These are phyloP conservation scores for Ogataea nakhonphanomensis DNA, from an alignment of 805 yeast species.

Conservation along the genomic window DNA sequence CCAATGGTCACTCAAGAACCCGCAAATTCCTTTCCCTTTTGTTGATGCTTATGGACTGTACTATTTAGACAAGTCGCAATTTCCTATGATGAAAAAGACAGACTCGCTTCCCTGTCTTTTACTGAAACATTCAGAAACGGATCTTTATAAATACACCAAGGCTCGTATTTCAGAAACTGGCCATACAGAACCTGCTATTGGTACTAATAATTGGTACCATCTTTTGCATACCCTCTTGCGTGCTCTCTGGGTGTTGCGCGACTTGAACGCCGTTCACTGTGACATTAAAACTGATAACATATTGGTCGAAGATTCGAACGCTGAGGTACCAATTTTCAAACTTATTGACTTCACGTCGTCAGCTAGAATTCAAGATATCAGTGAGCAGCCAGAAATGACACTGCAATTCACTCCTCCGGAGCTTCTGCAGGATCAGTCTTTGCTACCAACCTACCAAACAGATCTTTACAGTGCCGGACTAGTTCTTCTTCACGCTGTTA, in stretches of 20 bases:
- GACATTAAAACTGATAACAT: slow-evolving; percentile 48
- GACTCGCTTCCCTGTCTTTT: slow-evolving; percentile 30
- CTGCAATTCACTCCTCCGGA: slow-evolving; percentile 49
- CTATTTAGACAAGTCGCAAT: slow-evolving; percentile 23
- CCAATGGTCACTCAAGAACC: slow-evolving; percentile 12
- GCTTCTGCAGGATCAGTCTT: slow-evolving; percentile 27
- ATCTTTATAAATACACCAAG: slow-evolving; percentile 27
- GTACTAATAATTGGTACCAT: slow-evolving; percentile 31
- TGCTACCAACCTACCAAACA: slow-evolving; percentile 33
- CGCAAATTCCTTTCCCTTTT: slow-evolving; percentile 21
- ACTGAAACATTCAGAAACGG: slow-evolving; percentile 27
- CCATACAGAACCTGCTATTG: slow-evolving; percentile 18
- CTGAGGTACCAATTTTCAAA: slow-evolving; percentile 32
- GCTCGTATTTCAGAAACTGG: background rate
- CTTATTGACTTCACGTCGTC: slow-evolving; percentile 50
- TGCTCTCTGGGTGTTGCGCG: slow-evolving; percentile 26
- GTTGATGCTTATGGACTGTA: slow-evolving; percentile 29
- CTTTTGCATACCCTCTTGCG: slow-evolving; percentile 28
- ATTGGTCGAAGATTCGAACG: slow-evolving; percentile 23
- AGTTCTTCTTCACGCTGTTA: slow-evolving; percentile 41
- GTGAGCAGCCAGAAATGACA: slow-evolving; percentile 32
- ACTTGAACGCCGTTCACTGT: slow-evolving; percentile 39
- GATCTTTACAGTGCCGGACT: slow-evolving; percentile 48
- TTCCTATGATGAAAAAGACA: slow-evolving; percentile 23
- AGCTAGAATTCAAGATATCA: slow-evolving; percentile 17